Percentiles rank a stretch among this genome's conserved stretches.
These are phyloP conservation scores for Lepiota venenata DNA, from an alignment of 768 basidiomycete genomes.

Conservation along the genomic window DNA sequence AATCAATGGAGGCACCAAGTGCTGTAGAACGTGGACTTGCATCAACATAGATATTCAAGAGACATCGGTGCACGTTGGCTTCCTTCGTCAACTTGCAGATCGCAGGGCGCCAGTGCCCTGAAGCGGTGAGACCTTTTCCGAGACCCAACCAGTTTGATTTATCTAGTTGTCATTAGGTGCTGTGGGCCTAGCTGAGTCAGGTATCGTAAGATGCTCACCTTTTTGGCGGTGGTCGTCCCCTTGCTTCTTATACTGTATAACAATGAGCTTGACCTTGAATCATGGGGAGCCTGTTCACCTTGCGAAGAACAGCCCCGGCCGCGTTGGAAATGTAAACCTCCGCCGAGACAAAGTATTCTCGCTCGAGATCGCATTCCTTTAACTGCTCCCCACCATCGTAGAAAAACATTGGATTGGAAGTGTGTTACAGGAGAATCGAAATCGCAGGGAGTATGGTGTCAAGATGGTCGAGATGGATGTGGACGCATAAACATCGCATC, in stretches of 20 bases:
- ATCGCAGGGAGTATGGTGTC: background rate
- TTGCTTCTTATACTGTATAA: slow-evolving; percentile 10
- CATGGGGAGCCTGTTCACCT: slow-evolving; percentile 39
- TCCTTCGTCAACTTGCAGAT: slow-evolving; percentile 71
- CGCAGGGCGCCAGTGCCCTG: slow-evolving; percentile 70
- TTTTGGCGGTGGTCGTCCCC: slow-evolving; percentile 3
- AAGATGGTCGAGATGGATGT: background rate
- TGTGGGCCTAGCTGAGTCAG: background rate
- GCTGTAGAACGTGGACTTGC: slow-evolving; percentile 35
- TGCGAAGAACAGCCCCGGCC: slow-evolving; percentile 48
- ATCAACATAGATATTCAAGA: slow-evolving; percentile 73
- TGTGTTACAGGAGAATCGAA: background rate
- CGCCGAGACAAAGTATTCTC: slow-evolving; percentile 59
- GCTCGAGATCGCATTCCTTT: slow-evolving; percentile 6
- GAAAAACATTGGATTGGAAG: background rate
- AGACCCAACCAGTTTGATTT: slow-evolving; percentile 72
- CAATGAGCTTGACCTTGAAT: background rate
- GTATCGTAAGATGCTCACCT: background rate
- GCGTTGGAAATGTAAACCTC: slow-evolving; percentile 60
- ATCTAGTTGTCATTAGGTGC: slow-evolving; percentile 36
- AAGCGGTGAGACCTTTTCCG: slow-evolving; percentile 42
- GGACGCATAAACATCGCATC: background rate
- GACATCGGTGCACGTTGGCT: slow-evolving; percentile 48
- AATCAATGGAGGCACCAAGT: slow-evolving; percentile 15
- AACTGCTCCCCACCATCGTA: slow-evolving; percentile 13